These are phyloP conservation scores for Talaromyces sp. DNA, from an alignment of 2,329 filamentous ascomycete species.

Conservation along the genomic window DNA sequence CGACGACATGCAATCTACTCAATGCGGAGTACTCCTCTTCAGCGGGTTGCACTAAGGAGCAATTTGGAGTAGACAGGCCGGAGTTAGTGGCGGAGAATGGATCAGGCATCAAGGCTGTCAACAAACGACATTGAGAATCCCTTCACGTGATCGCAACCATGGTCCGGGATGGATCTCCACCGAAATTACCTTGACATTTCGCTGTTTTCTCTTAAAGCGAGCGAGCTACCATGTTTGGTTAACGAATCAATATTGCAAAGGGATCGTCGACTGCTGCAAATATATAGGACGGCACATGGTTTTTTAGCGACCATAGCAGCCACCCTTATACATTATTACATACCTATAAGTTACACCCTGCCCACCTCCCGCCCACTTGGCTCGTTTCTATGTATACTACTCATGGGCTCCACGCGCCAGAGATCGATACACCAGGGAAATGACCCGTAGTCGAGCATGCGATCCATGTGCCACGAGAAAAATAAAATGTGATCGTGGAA, in stretches of 20 bases:
- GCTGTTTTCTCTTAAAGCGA: neutral
- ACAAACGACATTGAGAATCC: neutral
- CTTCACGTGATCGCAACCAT: slow-evolving; percentile 10
- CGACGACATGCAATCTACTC: neutral
- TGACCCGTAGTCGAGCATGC: slow-evolving; percentile 18
- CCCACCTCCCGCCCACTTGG: neutral
- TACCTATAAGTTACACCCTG: neutral
- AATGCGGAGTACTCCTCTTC: neutral
- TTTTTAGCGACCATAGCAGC: neutral
- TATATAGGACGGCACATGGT: neutral
- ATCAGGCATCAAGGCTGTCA: neutral
- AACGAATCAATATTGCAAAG: neutral
- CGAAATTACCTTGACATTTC: slow-evolving; percentile 3
- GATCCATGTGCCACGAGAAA: slow-evolving; percentile 19
- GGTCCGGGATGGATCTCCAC: slow-evolving; percentile 6
- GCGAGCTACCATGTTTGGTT: neutral
- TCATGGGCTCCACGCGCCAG: slow-evolving; percentile 16
- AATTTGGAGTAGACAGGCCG: neutral
- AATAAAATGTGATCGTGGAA: slow-evolving; percentile 19
- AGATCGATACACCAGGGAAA: slow-evolving; percentile 15
- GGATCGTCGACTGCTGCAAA: neutral
- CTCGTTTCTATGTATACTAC: slow-evolving; percentile 18
- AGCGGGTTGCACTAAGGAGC: neutral
- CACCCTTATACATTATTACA: neutral
- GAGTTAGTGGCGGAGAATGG: neutral